Evolutionary conservation across 495 filamentous ascomycete species (phyloP).

Genomic region (Penicillium lagena): DNA sequence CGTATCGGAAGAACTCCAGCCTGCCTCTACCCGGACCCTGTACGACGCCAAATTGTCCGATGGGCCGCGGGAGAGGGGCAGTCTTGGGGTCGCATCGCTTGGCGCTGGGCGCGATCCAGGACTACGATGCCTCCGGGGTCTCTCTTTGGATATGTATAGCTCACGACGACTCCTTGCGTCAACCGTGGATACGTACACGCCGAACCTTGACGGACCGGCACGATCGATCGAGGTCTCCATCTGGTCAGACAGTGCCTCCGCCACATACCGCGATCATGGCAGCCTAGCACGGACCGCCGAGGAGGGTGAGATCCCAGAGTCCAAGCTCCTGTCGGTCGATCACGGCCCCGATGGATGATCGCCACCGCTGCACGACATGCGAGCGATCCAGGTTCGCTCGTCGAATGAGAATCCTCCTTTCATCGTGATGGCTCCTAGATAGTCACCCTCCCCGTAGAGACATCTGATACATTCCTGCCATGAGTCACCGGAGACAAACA

Average conservation of each 20-base stretch:
- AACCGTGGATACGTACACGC: conserved; percentile 30
- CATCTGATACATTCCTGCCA: conserved; percentile 42
- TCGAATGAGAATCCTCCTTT: too few species aligned
- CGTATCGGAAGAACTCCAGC: conserved; percentile 7
- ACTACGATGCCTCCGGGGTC: background rate
- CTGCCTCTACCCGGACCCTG: conserved; percentile 11
- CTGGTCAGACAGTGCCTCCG: conserved; percentile 1
- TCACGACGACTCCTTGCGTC: conserved; percentile 26
- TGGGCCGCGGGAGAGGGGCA: background rate
- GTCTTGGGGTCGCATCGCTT: conserved; percentile 12
- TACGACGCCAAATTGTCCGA: conserved; percentile 15
- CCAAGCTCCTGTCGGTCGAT: conserved; percentile 20
- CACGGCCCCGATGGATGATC: conserved; percentile 15
- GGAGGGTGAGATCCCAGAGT: background rate
- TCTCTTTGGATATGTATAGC: too few species aligned
- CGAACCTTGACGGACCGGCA: conserved; percentile 46
- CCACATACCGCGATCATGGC: conserved; percentile 17
- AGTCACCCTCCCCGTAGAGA: conserved; percentile 5
- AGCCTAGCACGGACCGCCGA: too few species aligned
- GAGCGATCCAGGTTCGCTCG: too few species aligned
- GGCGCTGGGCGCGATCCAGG: background rate
- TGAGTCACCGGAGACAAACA: conserved; percentile 37
- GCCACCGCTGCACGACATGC: conserved; percentile 1
- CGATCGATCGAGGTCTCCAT: conserved; percentile 4
- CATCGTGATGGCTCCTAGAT: too few species aligned